Evolutionary conservation across 345 rosid genomes (phyloP).

Genomic region (Gossypium ekmanianum): DNA sequence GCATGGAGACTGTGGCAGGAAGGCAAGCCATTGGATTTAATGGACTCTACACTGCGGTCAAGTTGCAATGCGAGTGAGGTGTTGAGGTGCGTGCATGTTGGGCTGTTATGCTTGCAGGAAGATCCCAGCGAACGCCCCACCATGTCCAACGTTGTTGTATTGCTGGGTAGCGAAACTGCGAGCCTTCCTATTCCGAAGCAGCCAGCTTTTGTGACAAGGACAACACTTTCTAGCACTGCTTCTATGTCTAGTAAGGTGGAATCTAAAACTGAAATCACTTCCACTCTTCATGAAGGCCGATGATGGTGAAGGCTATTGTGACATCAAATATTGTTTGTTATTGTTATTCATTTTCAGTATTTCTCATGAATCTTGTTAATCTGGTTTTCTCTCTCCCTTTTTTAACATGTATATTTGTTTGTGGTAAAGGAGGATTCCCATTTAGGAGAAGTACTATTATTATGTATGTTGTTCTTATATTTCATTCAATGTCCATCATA

Average conservation of each 20-base stretch:
- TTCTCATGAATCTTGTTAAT: not conserved
- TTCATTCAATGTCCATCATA: too few relatives aligned
- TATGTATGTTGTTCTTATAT: too few relatives aligned
- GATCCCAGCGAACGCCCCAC: constrained; percentile 17
- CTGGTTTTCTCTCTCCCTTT: not conserved
- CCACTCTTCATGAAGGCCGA: not conserved
- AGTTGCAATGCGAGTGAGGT: constrained; percentile 3
- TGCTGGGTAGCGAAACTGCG: not conserved
- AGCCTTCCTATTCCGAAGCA: constrained; percentile 15
- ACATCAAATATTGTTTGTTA: not conserved
- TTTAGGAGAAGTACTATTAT: too few relatives aligned
- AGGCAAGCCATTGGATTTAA: constrained; percentile 4
- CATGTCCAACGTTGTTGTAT: constrained; percentile 10
- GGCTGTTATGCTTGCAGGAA: constrained; percentile 19
- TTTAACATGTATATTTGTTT: not conserved
- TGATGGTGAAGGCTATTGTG: not conserved
- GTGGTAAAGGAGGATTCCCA: not conserved
- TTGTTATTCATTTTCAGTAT: too few relatives aligned
- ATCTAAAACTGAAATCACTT: not conserved
- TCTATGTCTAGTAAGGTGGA: constrained; percentile 5
- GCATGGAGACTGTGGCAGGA: constrained; percentile 20
- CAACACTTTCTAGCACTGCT: constrained; percentile 1
- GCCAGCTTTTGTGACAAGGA: constrained; percentile 9
- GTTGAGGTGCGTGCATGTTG: constrained; percentile 5
- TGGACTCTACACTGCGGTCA: not conserved